Evolutionary conservation across 345 rosid genomes (phyloP).

Genomic region (Aquilaria sinensis): DNA sequence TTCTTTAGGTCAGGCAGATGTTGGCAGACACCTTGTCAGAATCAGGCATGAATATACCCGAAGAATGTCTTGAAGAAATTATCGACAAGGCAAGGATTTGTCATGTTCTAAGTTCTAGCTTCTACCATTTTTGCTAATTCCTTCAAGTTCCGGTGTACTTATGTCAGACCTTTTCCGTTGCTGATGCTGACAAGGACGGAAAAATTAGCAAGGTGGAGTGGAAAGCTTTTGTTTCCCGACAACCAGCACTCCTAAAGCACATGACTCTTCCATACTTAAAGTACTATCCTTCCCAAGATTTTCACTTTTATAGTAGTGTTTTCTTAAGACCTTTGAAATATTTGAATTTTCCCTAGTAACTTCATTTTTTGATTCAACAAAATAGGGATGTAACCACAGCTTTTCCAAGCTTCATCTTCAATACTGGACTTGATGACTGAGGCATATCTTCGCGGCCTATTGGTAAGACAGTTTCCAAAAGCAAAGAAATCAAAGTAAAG

Average conservation of each 20-base stretch:
- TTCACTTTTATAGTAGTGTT: no score
- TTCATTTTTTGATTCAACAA: background rate
- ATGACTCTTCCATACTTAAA: slow-evolving; percentile 54
- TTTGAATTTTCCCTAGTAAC: no score
- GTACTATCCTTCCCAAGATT: slow-evolving; percentile 18
- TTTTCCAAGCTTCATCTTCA: slow-evolving; percentile 65
- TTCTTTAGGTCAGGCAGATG: slow-evolving; percentile 34
- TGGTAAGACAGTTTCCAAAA: background rate
- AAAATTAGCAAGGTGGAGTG: slow-evolving; percentile 53
- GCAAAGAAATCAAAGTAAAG: no score
- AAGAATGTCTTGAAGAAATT: slow-evolving; percentile 21
- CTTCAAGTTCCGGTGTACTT: background rate
- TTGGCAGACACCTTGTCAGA: slow-evolving; percentile 23
- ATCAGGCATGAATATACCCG: slow-evolving; percentile 21
- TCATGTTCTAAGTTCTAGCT: background rate
- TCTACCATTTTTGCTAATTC: background rate
- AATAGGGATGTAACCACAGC: slow-evolving; percentile 46
- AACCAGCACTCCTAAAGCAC: slow-evolving; percentile 47
- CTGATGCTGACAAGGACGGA: slow-evolving; percentile 47
- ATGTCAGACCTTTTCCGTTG: slow-evolving; percentile 46
- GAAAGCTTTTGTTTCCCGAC: slow-evolving; percentile 32
- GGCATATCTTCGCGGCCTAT: background rate
- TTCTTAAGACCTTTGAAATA: no score
- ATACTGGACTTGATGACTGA: slow-evolving; percentile 46
- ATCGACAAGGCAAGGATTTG: slow-evolving; percentile 19